Percentiles rank a stretch among this genome's conserved stretches.
Conservation (phyloP, 2,329 filamentous ascomycete species). For the Fusarium tricinctum region DNA sequence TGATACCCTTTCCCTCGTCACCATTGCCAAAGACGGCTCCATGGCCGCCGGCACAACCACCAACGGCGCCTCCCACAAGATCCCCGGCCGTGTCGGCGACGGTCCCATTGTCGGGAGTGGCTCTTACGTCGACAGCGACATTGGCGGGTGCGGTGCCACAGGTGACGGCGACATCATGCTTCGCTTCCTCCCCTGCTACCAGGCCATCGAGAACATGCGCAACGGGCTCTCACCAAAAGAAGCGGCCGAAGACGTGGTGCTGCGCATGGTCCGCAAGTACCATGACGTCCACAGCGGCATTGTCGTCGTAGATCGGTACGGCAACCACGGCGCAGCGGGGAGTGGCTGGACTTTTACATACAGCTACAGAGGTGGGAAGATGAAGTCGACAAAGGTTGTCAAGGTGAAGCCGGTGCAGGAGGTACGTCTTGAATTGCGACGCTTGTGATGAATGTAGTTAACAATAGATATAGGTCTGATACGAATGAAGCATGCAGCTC, state of each 20-base stretch:
- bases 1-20: slow-evolving; percentile 69
- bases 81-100: slow-evolving; percentile 69
- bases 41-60: slow-evolving; percentile 70
- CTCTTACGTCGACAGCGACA: slow-evolving; percentile 67
- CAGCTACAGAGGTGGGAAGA: slow-evolving; percentile 62
- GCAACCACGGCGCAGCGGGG: slow-evolving; percentile 64
- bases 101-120: slow-evolving; percentile 68
- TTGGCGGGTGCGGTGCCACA: slow-evolving; percentile 69
- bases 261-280: slow-evolving; percentile 63
- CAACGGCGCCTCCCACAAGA: slow-evolving; percentile 67
- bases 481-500: background rate
- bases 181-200: slow-evolving; percentile 70
- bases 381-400: slow-evolving; percentile 62
- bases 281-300: slow-evolving; percentile 63
- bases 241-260: slow-evolving; percentile 66
- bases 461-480: slow-evolving; percentile 18
- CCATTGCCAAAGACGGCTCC: slow-evolving; percentile 58
- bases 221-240: slow-evolving; percentile 62
- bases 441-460: slow-evolving; percentile 11
- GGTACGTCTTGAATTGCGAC: slow-evolving; percentile 19
- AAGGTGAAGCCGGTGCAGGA: slow-evolving; percentile 53
- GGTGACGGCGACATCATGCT: slow-evolving; percentile 71
- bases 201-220: slow-evolving; percentile 68
- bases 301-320: slow-evolving; percentile 64
- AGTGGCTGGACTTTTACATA: slow-evolving; percentile 70